These are phyloP conservation scores for Gilbertella persicaria DNA, from an alignment of 371 early-diverging fungal species.

Conservation along the genomic window DNA sequence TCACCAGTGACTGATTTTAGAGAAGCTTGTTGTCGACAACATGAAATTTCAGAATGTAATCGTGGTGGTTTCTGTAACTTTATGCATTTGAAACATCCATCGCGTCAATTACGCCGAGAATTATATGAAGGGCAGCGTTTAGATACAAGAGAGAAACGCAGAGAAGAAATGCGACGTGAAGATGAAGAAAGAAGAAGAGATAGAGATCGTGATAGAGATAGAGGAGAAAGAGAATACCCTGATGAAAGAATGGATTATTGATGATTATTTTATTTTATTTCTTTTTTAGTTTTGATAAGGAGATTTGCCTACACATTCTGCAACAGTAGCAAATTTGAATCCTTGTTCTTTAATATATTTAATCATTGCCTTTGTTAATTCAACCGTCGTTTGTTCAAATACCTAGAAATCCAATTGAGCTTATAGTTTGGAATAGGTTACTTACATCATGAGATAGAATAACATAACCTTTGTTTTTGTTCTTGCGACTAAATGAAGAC, in stretches of 20 bases:
- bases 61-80: constrained; percentile 98
- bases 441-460: constrained; percentile 32
- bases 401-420: constrained; percentile 25
- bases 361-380: constrained; percentile 35
- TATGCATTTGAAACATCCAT: constrained; percentile 93
- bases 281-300: not conserved
- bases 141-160: constrained; percentile 58
- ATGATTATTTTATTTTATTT: not conserved
- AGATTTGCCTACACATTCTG: constrained; percentile 34
- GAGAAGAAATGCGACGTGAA: constrained; percentile 33
- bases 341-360: constrained; percentile 30
- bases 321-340: constrained; percentile 51
- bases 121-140: constrained; percentile 81
- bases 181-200: constrained; percentile 34
- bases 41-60: constrained; percentile 93
- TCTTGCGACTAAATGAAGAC: not conserved
- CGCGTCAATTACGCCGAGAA: constrained; percentile 73
- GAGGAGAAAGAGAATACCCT: not conserved
- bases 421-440: not conserved
- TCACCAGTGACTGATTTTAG: constrained; percentile 97
- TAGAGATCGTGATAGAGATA: not conserved
- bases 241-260: constrained; percentile 5
- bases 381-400: constrained; percentile 42
- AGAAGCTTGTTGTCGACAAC: constrained; percentile 97
- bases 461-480: constrained; percentile 17